Evolutionary conservation across 768 basidiomycete species (phyloP).

Genomic region (Scleroderma citrinum): DNA sequence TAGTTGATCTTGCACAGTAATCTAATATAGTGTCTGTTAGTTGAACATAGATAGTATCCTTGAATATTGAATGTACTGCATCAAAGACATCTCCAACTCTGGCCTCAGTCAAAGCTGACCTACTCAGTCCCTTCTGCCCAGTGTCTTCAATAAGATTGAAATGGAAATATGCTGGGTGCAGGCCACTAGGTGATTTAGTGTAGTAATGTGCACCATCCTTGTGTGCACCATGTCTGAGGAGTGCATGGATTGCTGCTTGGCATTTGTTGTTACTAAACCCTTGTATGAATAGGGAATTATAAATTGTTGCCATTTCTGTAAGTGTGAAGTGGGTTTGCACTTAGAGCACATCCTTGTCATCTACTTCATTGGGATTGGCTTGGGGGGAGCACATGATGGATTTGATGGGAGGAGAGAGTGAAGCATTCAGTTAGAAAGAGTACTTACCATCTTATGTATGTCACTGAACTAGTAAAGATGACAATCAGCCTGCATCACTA

Average conservation of each 20-base stretch:
- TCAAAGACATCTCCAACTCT: slow-evolving; percentile 1
- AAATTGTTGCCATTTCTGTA: too few species aligned
- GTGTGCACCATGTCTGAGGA: slow-evolving; percentile 3
- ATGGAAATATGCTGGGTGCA: neutral
- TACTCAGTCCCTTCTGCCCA: neutral
- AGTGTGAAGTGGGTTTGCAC: too few species aligned
- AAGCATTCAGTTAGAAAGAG: too few species aligned
- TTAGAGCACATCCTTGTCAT: too few species aligned
- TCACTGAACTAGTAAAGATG: too few species aligned
- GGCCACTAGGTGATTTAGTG: neutral
- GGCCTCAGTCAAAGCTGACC: neutral
- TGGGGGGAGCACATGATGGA: too few species aligned
- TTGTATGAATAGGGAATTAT: too few species aligned
- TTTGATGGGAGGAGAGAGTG: too few species aligned
- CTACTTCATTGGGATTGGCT: too few species aligned
- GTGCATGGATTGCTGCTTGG: neutral
- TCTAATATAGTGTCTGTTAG: neutral
- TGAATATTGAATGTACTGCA: neutral
- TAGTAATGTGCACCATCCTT: slow-evolving; percentile 1
- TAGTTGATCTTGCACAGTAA: slow-evolving; percentile 4
- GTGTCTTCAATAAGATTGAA: neutral
- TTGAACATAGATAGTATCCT: neutral
- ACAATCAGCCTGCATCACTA: too few species aligned
- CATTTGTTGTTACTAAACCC: too few species aligned
- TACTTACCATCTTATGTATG: too few species aligned